These are phyloP conservation scores for Tulasnella sp. DNA, from an alignment of 768 basidiomycete species.

Conservation along the genomic window DNA sequence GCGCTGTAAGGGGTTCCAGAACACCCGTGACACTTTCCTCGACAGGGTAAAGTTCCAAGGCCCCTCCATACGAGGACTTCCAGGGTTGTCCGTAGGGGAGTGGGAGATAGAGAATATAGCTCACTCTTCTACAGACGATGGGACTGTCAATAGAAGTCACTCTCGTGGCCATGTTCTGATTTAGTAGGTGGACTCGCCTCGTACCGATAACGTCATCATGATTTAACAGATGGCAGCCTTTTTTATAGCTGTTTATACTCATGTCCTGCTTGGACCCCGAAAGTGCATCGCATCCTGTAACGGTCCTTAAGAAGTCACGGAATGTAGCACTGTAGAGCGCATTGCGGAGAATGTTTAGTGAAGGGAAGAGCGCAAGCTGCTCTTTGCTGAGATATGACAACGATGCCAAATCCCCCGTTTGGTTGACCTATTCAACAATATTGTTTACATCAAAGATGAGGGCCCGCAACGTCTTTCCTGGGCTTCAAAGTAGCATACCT, in stretches of 20 bases:
- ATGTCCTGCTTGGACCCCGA: slow-evolving; percentile 91
- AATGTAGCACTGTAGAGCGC: slow-evolving; percentile 81
- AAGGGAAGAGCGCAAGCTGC: slow-evolving; percentile 70
- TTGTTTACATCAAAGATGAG: neutral
- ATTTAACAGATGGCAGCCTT: slow-evolving; percentile 88
- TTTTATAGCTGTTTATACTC: slow-evolving; percentile 84
- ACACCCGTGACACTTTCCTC: slow-evolving; percentile 43
- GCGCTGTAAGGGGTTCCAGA: slow-evolving; percentile 61
- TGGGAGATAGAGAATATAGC: slow-evolving; percentile 96
- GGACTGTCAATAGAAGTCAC: neutral
- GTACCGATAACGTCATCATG: slow-evolving; percentile 98
- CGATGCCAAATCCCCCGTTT: slow-evolving; percentile 93
- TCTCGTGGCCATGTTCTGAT: neutral
- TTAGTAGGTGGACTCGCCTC: slow-evolving; percentile 32
- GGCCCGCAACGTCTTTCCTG: too few relatives aligned
- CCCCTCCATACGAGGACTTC: slow-evolving; percentile 86
- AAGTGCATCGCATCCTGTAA: slow-evolving; percentile 87
- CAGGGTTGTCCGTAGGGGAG: slow-evolving; percentile 60
- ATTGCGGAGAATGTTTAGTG: slow-evolving; percentile 71
- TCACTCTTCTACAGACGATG: slow-evolving; percentile 42
- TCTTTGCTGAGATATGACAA: slow-evolving; percentile 71
- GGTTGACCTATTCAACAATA: slow-evolving; percentile 59
- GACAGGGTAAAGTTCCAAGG: slow-evolving; percentile 81
- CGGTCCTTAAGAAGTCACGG: slow-evolving; percentile 66
- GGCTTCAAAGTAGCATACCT: slow-evolving; percentile 38